Percentiles rank a stretch among this genome's conserved stretches.
These are phyloP conservation scores for Leptographium flavum DNA, from an alignment of 2,329 filamentous ascomycete genomes.

Conservation along the genomic window DNA sequence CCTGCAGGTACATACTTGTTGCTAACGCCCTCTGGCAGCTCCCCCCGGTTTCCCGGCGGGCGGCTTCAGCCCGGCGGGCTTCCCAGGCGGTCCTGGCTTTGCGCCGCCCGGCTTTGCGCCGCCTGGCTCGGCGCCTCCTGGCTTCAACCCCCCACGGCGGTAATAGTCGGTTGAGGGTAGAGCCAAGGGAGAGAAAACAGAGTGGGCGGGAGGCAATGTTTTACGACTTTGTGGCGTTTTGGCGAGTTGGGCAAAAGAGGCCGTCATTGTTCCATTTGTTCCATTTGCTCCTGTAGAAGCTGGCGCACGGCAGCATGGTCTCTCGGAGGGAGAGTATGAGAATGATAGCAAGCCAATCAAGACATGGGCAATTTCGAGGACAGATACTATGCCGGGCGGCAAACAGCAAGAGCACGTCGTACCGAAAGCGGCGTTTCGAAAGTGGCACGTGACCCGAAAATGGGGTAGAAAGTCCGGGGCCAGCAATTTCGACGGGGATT, in stretches of 20 bases:
- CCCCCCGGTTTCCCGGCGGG: slow-evolving; percentile 20
- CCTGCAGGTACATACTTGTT: slow-evolving; percentile 5
- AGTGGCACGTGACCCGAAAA: neutral
- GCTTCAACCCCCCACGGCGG: slow-evolving; percentile 60
- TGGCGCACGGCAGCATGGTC: neutral
- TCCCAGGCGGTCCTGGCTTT: slow-evolving; percentile 16
- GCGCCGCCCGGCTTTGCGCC: slow-evolving; percentile 23
- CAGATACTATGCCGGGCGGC: no score
- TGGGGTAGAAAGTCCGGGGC: neutral
- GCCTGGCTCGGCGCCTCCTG: slow-evolving; percentile 45
- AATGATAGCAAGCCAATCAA: neutral
- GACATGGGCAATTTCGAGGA: no score
- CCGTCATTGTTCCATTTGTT: neutral
- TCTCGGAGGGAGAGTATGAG: neutral
- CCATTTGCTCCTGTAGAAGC: neutral
- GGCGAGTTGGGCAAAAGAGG: neutral
- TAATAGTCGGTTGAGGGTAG: slow-evolving; percentile 16
- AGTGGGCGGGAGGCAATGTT: neutral
- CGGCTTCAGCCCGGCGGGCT: slow-evolving; percentile 23
- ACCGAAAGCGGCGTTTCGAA: neutral
- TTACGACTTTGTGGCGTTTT: neutral
- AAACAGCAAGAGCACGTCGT: no score
- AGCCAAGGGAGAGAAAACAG: neutral
- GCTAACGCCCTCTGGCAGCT: slow-evolving; percentile 21
- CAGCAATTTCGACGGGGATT: slow-evolving; percentile 6